Evolutionary conservation across 768 basidiomycete species (phyloP), one percentile per base, ranked within the genome.

Genomic region (Serendipita vermifera): DNA sequence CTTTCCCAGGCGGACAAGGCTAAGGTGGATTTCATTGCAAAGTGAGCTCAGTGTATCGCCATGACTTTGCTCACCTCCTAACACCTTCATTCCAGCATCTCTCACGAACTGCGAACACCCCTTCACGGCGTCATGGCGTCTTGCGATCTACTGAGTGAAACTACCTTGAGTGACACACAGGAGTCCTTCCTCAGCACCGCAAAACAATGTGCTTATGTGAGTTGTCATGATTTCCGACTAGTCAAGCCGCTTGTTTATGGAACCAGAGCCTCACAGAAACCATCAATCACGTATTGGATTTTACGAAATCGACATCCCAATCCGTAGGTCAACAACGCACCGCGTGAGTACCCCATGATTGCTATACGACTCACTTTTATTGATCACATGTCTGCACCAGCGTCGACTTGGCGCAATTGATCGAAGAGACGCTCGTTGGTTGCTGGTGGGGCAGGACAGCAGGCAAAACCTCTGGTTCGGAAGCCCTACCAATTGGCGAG

Each of bases 271-370:
- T 97, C 1, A 87, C 92, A 36, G 93, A 97, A 71, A 94, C 92
- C 0, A 92, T 97, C 48, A 96, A 96, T 64, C 93, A 97, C 62
- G 93, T 97, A 4, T 73, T 97, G 24, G 93, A 97, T 66, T 97
- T 93, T 64, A 94, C 91, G 31, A 97, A 97, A 65, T 51, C 46
- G 22, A 51, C 46, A 51, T 51, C 75, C 94, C 26, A 91, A 87
- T 59, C 91, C 90, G 20, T 87, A 85, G 62, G 74, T 81, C 39
- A 87, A 87, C 65, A 75, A 80, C 2, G n/a, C n/a, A n/a, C n/a
- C n/a, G n/a, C n/a, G n/a, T n/a, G 82, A 88, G 64, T 85, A 84
- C n/a, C n/a, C n/a, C n/a, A n/a, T n/a, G n/a, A n/a, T n/a, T n/a
- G n/a, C n/a, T n/a, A n/a, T n/a, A n/a, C n/a, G n/a, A n/a, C n/a